Percentiles rank a stretch among this genome's conserved stretches.
Evolutionary conservation across 345 rosid species (phyloP).

Genomic region (Citrus unshiu): DNA sequence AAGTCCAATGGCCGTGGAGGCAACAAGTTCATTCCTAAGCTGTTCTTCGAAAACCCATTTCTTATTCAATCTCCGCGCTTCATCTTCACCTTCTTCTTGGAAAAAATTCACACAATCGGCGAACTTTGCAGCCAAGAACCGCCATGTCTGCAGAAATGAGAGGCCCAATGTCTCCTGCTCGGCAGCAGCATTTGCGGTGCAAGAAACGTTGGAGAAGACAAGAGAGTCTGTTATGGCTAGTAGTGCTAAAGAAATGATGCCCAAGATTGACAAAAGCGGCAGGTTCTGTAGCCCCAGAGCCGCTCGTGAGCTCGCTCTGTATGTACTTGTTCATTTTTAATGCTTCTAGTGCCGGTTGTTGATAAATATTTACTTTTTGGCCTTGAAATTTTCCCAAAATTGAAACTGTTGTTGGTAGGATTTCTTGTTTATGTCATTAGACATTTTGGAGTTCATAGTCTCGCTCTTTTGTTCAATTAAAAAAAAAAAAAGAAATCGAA

Average conservation of each 20-base stretch:
- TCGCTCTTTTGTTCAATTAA: too few species aligned
- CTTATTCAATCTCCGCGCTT: conserved; percentile 2
- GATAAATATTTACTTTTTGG: neutral
- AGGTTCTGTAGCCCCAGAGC: conserved; percentile 98
- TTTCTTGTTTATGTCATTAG: too few species aligned
- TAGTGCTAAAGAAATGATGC: conserved; percentile 44
- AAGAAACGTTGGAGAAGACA: conserved; percentile 30
- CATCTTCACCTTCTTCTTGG: neutral
- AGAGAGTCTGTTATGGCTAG: conserved; percentile 16
- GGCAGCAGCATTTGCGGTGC: conserved; percentile 34
- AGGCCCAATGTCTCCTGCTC: conserved; percentile 39
- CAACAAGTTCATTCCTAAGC: conserved; percentile 37
- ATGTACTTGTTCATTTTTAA: conserved; percentile 10
- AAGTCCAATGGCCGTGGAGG: conserved; percentile 39
- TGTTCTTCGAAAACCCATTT: conserved; percentile 15
- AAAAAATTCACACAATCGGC: neutral
- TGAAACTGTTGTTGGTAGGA: neutral
- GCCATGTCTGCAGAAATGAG: conserved; percentile 10
- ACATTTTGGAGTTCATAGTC: too few species aligned
- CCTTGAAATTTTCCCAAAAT: neutral
- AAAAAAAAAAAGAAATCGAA: neutral
- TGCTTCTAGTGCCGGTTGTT: neutral
- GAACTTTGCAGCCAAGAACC: neutral
- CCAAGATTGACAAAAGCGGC: conserved; percentile 86
- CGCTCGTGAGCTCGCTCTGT: conserved; percentile 97